phyloP scores from a whole-genome alignment of 2,329 filamentous ascomycete genomes.

The Didymella segeticola region DNA sequence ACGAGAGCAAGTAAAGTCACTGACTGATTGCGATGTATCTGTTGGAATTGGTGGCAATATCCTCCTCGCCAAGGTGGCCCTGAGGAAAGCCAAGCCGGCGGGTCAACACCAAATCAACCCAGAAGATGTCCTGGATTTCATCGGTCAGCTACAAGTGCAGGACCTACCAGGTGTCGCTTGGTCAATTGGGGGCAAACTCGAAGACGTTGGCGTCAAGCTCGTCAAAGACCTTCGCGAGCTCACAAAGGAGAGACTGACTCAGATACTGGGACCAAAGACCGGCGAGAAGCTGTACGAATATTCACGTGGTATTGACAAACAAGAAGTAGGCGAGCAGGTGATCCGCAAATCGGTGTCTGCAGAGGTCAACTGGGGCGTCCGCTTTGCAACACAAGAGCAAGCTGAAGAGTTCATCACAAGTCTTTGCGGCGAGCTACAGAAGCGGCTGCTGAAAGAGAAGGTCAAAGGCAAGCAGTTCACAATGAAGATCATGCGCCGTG shows the following conservation, averaged over 20 bases:
- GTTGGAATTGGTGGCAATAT: constrained; percentile 93
- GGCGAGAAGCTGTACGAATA: constrained; percentile 92
- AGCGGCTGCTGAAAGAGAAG: constrained; percentile 78
- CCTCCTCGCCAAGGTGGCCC: constrained; percentile 85
- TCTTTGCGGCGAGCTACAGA: constrained; percentile 83
- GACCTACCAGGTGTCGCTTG: constrained; percentile 90
- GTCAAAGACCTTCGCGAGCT: constrained; percentile 83
- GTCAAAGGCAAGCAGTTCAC: constrained; percentile 89
- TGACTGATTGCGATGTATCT: constrained; percentile 86
- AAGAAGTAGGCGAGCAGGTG: constrained; percentile 84
- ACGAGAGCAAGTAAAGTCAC: constrained; percentile 72
- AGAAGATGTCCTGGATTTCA: constrained; percentile 76
- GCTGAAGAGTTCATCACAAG: constrained; percentile 90
- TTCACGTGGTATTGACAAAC: constrained; percentile 82
- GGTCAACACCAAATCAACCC: constrained; percentile 89
- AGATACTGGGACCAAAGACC: constrained; percentile 85
- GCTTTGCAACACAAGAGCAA: constrained; percentile 90
- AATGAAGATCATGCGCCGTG: constrained; percentile 91
- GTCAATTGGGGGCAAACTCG: constrained; percentile 85
- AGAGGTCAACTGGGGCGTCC: constrained; percentile 97
- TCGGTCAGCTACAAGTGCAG: constrained; percentile 79
- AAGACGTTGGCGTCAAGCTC: constrained; percentile 80
- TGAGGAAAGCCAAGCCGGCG: constrained; percentile 91
- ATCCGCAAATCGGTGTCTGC: constrained; percentile 93
- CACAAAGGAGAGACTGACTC: constrained; percentile 76